Evolutionary conservation across 23 red algal species (phyloP).

Genomic region (Gracilaria caudata): DNA sequence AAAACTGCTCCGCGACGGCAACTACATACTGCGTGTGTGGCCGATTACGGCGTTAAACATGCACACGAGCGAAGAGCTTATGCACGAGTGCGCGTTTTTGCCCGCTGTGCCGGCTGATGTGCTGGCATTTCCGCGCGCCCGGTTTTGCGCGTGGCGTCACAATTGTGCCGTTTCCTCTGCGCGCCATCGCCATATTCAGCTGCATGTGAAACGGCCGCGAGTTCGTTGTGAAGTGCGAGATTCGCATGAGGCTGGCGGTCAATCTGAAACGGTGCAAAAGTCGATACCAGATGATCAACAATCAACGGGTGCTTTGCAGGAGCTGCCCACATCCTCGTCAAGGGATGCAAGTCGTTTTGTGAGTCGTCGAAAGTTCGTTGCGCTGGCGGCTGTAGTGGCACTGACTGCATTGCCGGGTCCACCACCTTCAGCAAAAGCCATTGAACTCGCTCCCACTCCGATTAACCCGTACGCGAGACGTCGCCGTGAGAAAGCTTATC

Average conservation of each 20-base stretch:
- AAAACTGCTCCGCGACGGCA: not conserved
- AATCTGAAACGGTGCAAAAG: not conserved
- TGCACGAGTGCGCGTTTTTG: not conserved
- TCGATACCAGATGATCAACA: not conserved
- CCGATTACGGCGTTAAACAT: too few species aligned
- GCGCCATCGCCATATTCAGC: not conserved
- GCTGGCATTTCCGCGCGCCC: not conserved
- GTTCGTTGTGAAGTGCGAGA: not conserved
- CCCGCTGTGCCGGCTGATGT: not conserved
- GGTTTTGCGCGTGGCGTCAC: not conserved
- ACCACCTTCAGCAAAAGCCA: slow-evolving; percentile 30
- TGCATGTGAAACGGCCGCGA: not conserved
- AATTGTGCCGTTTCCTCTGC: not conserved
- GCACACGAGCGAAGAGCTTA: not conserved
- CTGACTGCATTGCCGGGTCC: slow-evolving; percentile 9
- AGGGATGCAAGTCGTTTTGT: not conserved
- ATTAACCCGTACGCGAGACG: slow-evolving; percentile 84
- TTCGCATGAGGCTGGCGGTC: not conserved
- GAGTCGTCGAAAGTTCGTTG: slow-evolving; percentile 13
- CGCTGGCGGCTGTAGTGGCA: slow-evolving; percentile 5
- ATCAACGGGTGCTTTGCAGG: not conserved
- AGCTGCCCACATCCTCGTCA: not conserved
- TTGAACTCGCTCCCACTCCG: slow-evolving; percentile 75
- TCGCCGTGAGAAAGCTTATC: slow-evolving; percentile 61
- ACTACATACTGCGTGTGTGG: too few species aligned